A percentile compares a stretch with the other conserved stretches of the same genome.
Evolutionary conservation across 257 asterid species (phyloP).

Genomic region (Oldenlandia corymbosa): DNA sequence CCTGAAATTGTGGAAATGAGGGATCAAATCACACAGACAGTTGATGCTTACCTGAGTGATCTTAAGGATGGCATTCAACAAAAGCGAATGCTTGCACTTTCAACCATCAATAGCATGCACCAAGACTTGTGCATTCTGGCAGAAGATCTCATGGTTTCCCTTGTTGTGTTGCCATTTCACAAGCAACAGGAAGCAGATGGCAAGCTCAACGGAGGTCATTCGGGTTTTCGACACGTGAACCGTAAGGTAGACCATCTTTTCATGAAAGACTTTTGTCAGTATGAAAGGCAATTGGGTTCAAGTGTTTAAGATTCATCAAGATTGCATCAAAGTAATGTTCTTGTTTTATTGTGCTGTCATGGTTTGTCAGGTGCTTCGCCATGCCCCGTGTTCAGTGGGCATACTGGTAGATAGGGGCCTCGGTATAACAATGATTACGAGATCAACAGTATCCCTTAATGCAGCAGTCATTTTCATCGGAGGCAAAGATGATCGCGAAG

Average conservation of each 20-base stretch:
- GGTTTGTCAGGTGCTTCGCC: constrained; percentile 54
- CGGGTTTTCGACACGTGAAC: constrained; percentile 76
- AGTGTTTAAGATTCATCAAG: neutral
- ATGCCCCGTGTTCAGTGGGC: constrained; percentile 83
- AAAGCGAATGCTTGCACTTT: constrained; percentile 65
- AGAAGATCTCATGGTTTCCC: constrained; percentile 60
- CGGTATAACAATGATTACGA: constrained; percentile 44
- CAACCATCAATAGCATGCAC: constrained; percentile 64
- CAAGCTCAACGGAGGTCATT: constrained; percentile 50
- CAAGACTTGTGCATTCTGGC: constrained; percentile 80
- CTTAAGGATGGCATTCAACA: constrained; percentile 51
- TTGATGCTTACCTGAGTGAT: constrained; percentile 33
- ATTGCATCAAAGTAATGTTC: too few species aligned
- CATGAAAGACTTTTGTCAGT: neutral
- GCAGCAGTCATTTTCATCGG: constrained; percentile 94
- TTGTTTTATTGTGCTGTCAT: too few species aligned
- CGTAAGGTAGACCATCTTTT: constrained; percentile 69
- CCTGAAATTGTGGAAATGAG: constrained; percentile 57
- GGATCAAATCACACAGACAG: constrained; percentile 37
- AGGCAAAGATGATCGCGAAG: constrained; percentile 89
- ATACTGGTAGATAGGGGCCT: constrained; percentile 84
- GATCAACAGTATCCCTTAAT: constrained; percentile 45
- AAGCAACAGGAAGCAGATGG: constrained; percentile 71
- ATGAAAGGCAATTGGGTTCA: neutral
- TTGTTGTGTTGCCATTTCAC: constrained; percentile 73